Base-by-base conservation (phyloP, 192 early-diverging fungal genomes). In the Tieghemiomyces parasiticus region DNA sequence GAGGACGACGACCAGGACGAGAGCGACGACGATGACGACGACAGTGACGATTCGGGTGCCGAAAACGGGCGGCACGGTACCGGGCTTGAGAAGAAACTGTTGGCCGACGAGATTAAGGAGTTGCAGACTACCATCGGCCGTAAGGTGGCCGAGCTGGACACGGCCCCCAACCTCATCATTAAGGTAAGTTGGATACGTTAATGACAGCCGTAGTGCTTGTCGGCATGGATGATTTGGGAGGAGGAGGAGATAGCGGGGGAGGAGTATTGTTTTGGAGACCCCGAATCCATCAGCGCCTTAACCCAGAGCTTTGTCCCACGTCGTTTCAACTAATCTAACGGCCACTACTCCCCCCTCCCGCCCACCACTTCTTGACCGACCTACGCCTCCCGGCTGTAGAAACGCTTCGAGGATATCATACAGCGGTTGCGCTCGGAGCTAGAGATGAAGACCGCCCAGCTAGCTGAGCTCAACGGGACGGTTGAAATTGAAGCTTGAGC, bases 131-230 rank as follows among this genome's bases (percentile, higher is more conserved):
- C 73, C 33, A 69, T 88, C 56, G 65, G 75, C 22, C 76, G 80
- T 3, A 82, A 77, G 50, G 58, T 69, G 31, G 69, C 70, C 0
- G 73, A 83, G 55, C 45, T 84, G 2, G 60, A 70, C 0, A 70
- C 75, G 22, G 81, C 85, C 20, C 72, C 78, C 3, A 88, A 90
- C 67, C 77, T 79, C 6, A 84, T 90, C 61, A 68, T 90, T 55
- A 81, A 75, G 79, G 87, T 88, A 74, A 61, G 58, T 44, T 48
- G 20, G 63, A 35, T 4, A 16, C 26, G 8, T 48, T 24, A 31
- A 26, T 38, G 22, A 29, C 6, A 45, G n/a, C 53, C n/a, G n/a
- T n/a, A n/a, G n/a, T n/a, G n/a, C n/a, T n/a, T n/a, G n/a, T n/a
- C n/a, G n/a, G n/a, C n/a, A n/a, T n/a, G n/a, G n/a, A n/a, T n/a